Base-by-base conservation (phyloP, 345 rosid species). In the Eucalyptus regnans region DNA sequence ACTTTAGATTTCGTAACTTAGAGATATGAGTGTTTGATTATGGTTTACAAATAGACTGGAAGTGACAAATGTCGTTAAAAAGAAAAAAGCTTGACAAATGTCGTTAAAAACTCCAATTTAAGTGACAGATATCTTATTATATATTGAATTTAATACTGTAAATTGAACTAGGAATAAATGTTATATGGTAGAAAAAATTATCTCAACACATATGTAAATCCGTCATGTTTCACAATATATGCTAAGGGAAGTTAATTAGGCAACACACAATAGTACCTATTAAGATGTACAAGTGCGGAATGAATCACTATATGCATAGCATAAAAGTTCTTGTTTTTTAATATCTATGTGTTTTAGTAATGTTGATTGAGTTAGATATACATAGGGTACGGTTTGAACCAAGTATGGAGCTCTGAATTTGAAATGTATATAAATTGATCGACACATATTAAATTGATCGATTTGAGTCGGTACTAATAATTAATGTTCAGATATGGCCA, bases 371-470 rank as follows among this genome's bases (percentile, higher is more conserved):
- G 60, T 54, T 0, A 9, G 1, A 5, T 22, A 54, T 8, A 8
- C 60, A 54, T 20, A 22, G 27, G 11, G 27, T 22, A 54, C 1
- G 12, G 3, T 20, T 56, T 8, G 3, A 22, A 22, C 5, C 60
- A 56, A 56, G 27, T 56, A 56, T 56, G 60, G 27, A 23, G 25
- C 27, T 20, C 6, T 22, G 1, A 56, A 56, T 56, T 56, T 56
- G 27, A 22, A 23, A 22, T 18, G 27, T 23, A 20, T 54, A 54
- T 54, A 54, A 54, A 54, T 22, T 20, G 60, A 54, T 22, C 5
- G 1, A 22, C 4, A 54, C 0, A 1, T 0, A 9, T 56, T 22
- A 56, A 8, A 20, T 56, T 8, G 12, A 56, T 56, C 5, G 0
- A 56, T 56, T 56, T 22, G 60, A 4, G 60, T 9, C 0, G 1